Evolutionary conservation across 106 monocot genomes (phyloP), one percentile per base, ranked within the genome.

Genomic region (Chionographis japonica): DNA sequence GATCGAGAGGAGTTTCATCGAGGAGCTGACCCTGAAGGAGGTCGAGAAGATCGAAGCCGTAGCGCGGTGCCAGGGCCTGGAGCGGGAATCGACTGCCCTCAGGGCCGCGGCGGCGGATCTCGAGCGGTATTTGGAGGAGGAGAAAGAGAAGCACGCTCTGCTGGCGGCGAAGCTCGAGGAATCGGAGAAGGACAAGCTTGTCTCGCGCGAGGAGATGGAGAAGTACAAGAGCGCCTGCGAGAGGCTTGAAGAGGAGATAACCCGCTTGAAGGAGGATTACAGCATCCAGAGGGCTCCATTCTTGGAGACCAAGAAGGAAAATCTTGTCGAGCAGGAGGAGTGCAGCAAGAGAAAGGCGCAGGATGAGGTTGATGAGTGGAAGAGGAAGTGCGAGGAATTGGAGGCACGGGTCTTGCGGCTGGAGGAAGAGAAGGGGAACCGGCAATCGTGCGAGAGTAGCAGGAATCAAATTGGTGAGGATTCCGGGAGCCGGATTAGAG

Each of bases 21-120:
- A 79, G 15, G 68, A 79, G 39, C 55, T 79, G 18, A n/a, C 42
- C 38, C 35, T 54, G 63, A 68, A 62, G 67, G 75, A 70, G 49
- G 75, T 50, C 17, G 75, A 75, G 8, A 70, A 42, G 14, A 10
- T 61, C 9, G 80, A 80, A 17, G 52, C 40, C 13, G 39, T 41
- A 20, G 18, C 56, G 12, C 39, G 40, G 39, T 56, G 74, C 54
- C 27, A 19, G 12, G 13, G 17, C 17, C 49, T 80, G 11, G 70
- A 65, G 6, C 12, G 49, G n/a, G 62, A 79, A 17, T 38, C 68
- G 9, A 54, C 17, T 2, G 37, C 40, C 37, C 20, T 63, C 8
- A 9, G 49, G 37, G 41, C 38, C 50, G 40, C 6, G 37, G 19
- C 15, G 8, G 17, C 61, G 54, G 54, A 54, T 3, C 4, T 54